Evolutionary conservation across 768 basidiomycete genomes (phyloP).

Genomic region (Russula virescens): DNA sequence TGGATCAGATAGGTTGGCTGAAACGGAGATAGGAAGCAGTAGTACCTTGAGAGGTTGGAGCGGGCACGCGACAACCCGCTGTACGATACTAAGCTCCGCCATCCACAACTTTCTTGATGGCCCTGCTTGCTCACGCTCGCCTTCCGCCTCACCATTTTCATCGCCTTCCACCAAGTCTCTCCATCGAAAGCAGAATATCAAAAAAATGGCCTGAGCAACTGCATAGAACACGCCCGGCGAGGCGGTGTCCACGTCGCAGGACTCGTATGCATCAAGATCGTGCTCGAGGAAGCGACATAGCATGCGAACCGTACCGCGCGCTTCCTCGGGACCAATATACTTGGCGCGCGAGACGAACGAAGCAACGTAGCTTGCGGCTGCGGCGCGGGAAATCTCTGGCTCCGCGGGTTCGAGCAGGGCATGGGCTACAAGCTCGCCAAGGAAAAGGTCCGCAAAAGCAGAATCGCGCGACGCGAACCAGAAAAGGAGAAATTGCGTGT

Average conservation of each 20-base stretch:
- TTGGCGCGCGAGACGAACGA: slow-evolving; percentile 85
- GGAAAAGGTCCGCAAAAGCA: slow-evolving; percentile 88
- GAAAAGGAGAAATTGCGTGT: slow-evolving; percentile 95
- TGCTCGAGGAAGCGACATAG: slow-evolving; percentile 79
- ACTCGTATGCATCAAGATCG: slow-evolving; percentile 64
- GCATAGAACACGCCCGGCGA: slow-evolving; percentile 85
- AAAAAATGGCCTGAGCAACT: slow-evolving; percentile 83
- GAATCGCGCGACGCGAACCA: slow-evolving; percentile 89
- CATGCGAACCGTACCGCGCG: slow-evolving; percentile 70
- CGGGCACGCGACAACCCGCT: slow-evolving; percentile 71
- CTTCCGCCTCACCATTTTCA: slow-evolving; percentile 25
- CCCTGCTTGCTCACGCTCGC: slow-evolving; percentile 36
- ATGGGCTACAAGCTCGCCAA: slow-evolving; percentile 89
- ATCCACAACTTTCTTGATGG: slow-evolving; percentile 69
- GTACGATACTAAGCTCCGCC: slow-evolving; percentile 67
- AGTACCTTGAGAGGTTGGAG: slow-evolving; percentile 86
- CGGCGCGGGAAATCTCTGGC: slow-evolving; percentile 77
- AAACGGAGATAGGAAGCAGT: not conserved
- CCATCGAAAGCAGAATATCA: slow-evolving; percentile 99
- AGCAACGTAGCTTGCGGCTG: slow-evolving; percentile 91
- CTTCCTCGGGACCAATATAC: slow-evolving; percentile 72
- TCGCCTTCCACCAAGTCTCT: slow-evolving; percentile 68
- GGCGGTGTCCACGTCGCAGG: slow-evolving; percentile 33
- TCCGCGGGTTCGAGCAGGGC: slow-evolving; percentile 57
- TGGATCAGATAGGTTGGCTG: not conserved